Evolutionary conservation across 331 rosid genomes (phyloP).

Genomic region (Phaseolus coccineus): DNA sequence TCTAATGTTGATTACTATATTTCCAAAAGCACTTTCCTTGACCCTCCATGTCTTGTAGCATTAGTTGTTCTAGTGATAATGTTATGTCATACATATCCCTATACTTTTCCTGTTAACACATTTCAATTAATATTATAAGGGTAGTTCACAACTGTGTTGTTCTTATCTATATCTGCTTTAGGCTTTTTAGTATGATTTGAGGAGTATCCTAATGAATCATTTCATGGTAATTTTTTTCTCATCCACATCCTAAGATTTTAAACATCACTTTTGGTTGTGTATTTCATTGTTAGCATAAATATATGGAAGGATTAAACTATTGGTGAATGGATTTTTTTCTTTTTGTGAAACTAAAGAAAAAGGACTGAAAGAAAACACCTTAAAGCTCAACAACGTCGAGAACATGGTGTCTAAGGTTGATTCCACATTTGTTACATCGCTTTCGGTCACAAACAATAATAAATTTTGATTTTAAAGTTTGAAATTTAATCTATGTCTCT

Average conservation of each 20-base stretch:
- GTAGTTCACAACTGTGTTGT: constrained; percentile 7
- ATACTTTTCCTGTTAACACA: constrained; percentile 18
- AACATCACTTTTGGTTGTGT: too few relatives aligned
- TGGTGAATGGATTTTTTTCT: background rate
- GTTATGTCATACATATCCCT: constrained; percentile 31
- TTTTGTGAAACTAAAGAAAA: background rate
- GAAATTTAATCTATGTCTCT: constrained; percentile 18
- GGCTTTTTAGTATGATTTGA: background rate
- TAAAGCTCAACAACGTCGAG: constrained; percentile 5
- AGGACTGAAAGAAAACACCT: background rate
- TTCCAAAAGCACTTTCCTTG: constrained; percentile 42
- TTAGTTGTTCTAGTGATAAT: constrained; percentile 34
- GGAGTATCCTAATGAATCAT: background rate
- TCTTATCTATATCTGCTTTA: constrained; percentile 33
- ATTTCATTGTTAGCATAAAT: too few relatives aligned
- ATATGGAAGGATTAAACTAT: background rate
- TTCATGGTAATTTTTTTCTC: too few relatives aligned
- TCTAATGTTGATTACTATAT: constrained; percentile 36
- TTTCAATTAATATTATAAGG: constrained; percentile 30
- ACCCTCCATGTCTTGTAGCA: constrained; percentile 39
- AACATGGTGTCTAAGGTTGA: constrained; percentile 10
- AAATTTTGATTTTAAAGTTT: background rate
- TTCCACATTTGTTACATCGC: constrained; percentile 30
- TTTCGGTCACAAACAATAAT: constrained; percentile 26
- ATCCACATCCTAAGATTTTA: background rate